Conservation (phyloP, 768 basidiomycete species). For the Tulasnella sp. region DNA sequence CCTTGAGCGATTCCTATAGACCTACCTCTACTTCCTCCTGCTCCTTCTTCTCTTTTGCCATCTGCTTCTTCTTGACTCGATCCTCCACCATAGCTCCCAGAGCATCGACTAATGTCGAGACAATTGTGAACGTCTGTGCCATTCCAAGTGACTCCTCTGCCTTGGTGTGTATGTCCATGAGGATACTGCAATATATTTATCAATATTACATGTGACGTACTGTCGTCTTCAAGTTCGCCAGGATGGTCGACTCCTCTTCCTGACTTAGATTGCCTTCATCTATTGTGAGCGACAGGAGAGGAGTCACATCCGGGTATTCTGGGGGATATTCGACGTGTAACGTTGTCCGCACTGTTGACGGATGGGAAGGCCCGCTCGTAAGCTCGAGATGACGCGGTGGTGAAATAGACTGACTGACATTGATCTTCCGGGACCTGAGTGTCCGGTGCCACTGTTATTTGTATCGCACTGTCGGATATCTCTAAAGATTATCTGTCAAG, state of each 20-base stretch:
- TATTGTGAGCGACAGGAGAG: slow-evolving; percentile 54
- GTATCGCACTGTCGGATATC: slow-evolving; percentile 68
- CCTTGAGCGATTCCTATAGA: neutral
- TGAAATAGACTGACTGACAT: too few relatives aligned
- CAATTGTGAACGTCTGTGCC: slow-evolving; percentile 96
- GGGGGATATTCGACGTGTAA: slow-evolving; percentile 69
- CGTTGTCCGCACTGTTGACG: slow-evolving; percentile 53
- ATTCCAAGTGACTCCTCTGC: slow-evolving; percentile 83
- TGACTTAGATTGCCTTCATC: slow-evolving; percentile 47
- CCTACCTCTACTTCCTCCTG: slow-evolving; percentile 64
- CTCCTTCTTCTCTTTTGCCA: slow-evolving; percentile 64
- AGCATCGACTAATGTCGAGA: slow-evolving; percentile 72
- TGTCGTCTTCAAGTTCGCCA: slow-evolving; percentile 46
- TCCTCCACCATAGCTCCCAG: slow-evolving; percentile 51
- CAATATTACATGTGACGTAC: slow-evolving; percentile 37
- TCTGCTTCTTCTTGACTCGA: slow-evolving; percentile 45
- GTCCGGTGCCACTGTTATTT: slow-evolving; percentile 84
- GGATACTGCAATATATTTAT: slow-evolving; percentile 1
- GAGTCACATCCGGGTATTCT: slow-evolving; percentile 75
- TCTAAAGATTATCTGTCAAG: slow-evolving; percentile 39
- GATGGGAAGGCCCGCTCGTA: too few relatives aligned
- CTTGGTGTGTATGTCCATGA: slow-evolving; percentile 29
- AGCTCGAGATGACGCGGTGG: too few relatives aligned
- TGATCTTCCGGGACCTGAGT: slow-evolving; percentile 54
- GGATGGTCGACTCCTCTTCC: slow-evolving; percentile 43